phyloP scores from a whole-genome alignment of 768 basidiomycete species.

The Lactarius pseudohatsudake region DNA sequence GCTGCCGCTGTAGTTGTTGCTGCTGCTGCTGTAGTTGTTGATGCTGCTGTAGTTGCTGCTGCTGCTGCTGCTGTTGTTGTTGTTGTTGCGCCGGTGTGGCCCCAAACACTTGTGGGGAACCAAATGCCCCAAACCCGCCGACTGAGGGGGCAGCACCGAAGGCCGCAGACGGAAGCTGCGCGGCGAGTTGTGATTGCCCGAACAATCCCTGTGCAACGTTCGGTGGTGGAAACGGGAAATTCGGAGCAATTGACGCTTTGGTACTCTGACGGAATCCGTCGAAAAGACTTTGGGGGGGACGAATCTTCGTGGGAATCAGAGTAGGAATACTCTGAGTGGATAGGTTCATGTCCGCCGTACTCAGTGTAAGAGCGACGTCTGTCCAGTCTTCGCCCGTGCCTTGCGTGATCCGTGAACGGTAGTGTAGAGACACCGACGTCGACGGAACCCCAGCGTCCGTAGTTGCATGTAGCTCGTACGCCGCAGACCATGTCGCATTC shows the following conservation, averaged over 20 bases:
- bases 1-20: too few species aligned
- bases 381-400: constrained; percentile 63
- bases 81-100: too few species aligned
- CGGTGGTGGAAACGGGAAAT: not conserved
- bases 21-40: too few species aligned
- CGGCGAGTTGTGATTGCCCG: not conserved
- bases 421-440: constrained; percentile 48
- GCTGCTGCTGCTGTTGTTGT: too few species aligned
- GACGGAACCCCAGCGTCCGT: constrained; percentile 44
- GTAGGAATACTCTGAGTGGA: constrained; percentile 37
- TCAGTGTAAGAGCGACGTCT: constrained; percentile 49
- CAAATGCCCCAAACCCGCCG: not conserved
- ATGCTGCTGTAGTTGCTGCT: too few species aligned
- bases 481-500: constrained; percentile 51
- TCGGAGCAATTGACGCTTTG: not conserved
- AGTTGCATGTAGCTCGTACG: constrained; percentile 58
- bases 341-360: constrained; percentile 48
- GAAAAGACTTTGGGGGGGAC: not conserved
- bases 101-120: not conserved
- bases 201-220: not conserved
- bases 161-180: not conserved
- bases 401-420: constrained; percentile 54
- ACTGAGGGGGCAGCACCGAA: too few species aligned
- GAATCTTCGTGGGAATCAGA: constrained; percentile 19
- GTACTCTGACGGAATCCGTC: not conserved